A percentile compares a stretch with the other conserved stretches of the same genome.
These are phyloP conservation scores for Colletotrichum limetticola DNA, from an alignment of 2,329 filamentous ascomycete species.

Conservation along the genomic window DNA sequence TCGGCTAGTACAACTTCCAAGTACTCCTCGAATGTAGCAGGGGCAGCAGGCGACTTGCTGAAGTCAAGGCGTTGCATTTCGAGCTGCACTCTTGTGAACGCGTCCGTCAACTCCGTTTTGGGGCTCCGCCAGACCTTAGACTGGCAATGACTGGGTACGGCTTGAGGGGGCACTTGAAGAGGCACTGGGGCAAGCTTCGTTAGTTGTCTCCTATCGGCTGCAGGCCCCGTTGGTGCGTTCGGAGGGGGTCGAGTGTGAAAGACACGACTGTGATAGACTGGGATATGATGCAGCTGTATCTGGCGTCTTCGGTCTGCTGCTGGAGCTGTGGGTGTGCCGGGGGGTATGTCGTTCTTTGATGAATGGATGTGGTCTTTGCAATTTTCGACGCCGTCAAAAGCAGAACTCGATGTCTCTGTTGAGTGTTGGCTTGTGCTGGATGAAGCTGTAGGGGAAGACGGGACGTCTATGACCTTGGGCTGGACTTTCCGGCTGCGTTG, in stretches of 20 bases:
- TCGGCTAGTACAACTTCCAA: conserved; percentile 30
- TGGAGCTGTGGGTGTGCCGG: neutral
- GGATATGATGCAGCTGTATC: conserved; percentile 11
- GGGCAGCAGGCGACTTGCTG: conserved; percentile 50
- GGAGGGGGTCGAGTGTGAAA: conserved; percentile 15
- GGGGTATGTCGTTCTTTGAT: neutral
- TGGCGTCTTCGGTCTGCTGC: conserved; percentile 11
- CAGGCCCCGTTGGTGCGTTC: neutral
- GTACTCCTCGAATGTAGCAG: conserved; percentile 45
- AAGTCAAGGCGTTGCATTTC: conserved; percentile 49
- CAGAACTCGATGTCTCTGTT: neutral
- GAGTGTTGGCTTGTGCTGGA: neutral
- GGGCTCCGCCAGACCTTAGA: conserved; percentile 53
- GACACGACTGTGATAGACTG: neutral
- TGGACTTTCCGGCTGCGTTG: neutral
- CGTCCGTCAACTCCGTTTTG: conserved; percentile 44
- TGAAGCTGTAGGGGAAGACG: neutral
- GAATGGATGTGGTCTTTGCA: neutral
- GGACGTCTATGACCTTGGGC: neutral
- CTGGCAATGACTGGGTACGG: conserved; percentile 34
- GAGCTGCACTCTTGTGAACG: conserved; percentile 48
- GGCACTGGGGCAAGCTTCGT: neutral
- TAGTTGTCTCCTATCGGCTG: neutral
- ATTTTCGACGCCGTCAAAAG: neutral
- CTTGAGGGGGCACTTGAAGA: neutral